Conservation (phyloP, 2,329 filamentous ascomycete species). For the Zarea fungicola region DNA sequence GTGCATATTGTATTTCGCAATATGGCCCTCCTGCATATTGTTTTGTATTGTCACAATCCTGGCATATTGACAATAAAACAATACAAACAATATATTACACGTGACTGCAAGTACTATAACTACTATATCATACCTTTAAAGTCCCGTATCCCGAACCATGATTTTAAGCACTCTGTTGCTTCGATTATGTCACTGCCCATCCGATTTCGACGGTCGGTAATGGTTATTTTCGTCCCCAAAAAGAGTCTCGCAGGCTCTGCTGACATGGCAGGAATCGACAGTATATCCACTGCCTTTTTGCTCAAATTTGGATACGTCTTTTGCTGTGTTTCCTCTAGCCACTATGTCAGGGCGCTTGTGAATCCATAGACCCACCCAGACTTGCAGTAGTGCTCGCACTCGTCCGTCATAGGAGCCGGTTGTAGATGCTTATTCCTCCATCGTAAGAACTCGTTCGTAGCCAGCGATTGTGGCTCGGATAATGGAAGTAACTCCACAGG, state of each 20-base stretch:
- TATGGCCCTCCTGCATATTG: neutral
- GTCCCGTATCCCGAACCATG: conserved; percentile 7
- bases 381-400: conserved; percentile 12
- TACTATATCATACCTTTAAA: neutral
- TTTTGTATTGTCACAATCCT: conserved; percentile 10
- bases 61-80: conserved; percentile 3
- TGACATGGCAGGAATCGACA: conserved; percentile 10
- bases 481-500: conserved; percentile 6
- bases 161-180: conserved; percentile 13
- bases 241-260: conserved; percentile 15
- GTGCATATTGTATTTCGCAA: conserved; percentile 5
- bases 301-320: conserved; percentile 8
- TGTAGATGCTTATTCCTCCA: conserved; percentile 11
- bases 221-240: conserved; percentile 10
- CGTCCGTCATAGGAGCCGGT: conserved; percentile 2
- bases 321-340: conserved; percentile 7
- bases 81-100: conserved; percentile 2
- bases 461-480: neutral
- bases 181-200: conserved; percentile 13
- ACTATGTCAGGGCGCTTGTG: conserved; percentile 10
- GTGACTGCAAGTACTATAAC: neutral
- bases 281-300: conserved; percentile 10
- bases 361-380: conserved; percentile 10
- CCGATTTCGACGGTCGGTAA: conserved; percentile 11
- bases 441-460: conserved; percentile 12